Percentiles rank a stretch among this genome's conserved stretches.
Evolutionary conservation across 208 protist species (phyloP).

Genomic region (Naegleria gruberi): DNA sequence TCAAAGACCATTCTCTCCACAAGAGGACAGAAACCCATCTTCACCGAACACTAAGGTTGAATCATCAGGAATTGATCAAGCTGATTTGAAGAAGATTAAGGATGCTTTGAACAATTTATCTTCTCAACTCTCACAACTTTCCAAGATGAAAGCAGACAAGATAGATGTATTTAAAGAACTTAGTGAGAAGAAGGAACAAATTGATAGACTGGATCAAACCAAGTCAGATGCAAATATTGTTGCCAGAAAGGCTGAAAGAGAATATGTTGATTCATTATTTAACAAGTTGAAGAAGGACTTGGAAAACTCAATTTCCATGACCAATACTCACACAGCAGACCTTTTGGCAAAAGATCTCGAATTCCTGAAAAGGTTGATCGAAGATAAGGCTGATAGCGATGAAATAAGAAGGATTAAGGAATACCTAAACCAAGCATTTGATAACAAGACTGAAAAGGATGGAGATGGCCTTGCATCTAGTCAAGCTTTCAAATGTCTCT

Average conservation of each 20-base stretch:
- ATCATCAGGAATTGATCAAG: too few species aligned
- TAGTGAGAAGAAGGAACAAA: background rate
- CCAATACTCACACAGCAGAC: background rate
- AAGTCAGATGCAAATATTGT: conserved; percentile 19
- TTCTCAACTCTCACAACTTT: background rate
- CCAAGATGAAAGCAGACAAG: conserved; percentile 11
- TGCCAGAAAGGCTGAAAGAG: conserved; percentile 6
- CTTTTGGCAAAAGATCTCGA: conserved; percentile 1
- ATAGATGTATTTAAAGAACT: conserved; percentile 2
- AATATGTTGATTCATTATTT: conserved; percentile 7
- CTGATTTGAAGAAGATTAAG: background rate
- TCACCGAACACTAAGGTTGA: background rate
- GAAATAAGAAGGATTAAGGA: background rate
- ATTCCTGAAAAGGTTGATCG: background rate
- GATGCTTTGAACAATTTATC: background rate
- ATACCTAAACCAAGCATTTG: background rate
- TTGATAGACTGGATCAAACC: background rate
- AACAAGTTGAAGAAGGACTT: background rate
- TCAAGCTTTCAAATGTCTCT: background rate
- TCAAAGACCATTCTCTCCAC: background rate
- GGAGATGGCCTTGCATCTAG: background rate
- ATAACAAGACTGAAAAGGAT: background rate
- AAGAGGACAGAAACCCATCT: background rate
- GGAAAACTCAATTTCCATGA: background rate
- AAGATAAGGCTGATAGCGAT: background rate